These are phyloP conservation scores for Ganoderma lucidum DNA, from an alignment of 1,284 basidiomycete species.

Conservation along the genomic window DNA sequence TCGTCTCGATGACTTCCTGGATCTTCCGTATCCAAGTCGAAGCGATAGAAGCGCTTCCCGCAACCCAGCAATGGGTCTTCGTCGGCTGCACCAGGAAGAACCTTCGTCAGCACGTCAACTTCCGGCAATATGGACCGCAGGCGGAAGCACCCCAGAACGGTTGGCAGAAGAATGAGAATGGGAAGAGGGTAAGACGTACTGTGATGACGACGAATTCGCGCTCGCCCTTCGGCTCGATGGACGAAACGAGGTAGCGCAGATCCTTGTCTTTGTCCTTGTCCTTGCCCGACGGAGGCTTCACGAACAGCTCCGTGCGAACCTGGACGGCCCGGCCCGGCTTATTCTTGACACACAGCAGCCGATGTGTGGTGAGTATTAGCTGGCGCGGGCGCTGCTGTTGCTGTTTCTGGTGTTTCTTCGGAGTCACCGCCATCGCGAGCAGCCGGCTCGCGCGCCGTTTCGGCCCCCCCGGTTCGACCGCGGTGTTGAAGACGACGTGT, in stretches of 20 bases:
- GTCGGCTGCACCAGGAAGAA: constrained; percentile 48
- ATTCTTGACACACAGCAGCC: constrained; percentile 65
- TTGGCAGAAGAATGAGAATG: constrained; percentile 7
- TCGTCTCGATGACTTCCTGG: constrained; percentile 44
- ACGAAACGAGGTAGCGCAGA: constrained; percentile 47
- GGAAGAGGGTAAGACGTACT: constrained; percentile 45
- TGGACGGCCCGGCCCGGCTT: constrained; percentile 47
- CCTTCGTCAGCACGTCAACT: constrained; percentile 12
- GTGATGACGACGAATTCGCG: constrained; percentile 70
- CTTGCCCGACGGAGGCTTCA: constrained; percentile 40
- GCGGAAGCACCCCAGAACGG: not conserved
- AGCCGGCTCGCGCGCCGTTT: constrained; percentile 68
- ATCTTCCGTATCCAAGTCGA: constrained; percentile 63
- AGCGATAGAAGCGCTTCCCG: constrained; percentile 48
- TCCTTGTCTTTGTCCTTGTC: constrained; percentile 40
- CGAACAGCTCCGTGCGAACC: constrained; percentile 59
- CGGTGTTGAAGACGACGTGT: constrained; percentile 55
- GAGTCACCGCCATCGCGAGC: constrained; percentile 59
- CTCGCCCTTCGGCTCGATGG: constrained; percentile 62
- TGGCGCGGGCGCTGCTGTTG: constrained; percentile 54
- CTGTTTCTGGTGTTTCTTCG: constrained; percentile 54
- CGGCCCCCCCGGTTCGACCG: constrained; percentile 61
- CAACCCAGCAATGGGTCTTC: constrained; percentile 61
- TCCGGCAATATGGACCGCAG: not conserved
- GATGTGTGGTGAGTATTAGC: constrained; percentile 63